Base-by-base conservation (phyloP, 169 alveolate genomes). In the Cryptosporidium canis region DNA sequence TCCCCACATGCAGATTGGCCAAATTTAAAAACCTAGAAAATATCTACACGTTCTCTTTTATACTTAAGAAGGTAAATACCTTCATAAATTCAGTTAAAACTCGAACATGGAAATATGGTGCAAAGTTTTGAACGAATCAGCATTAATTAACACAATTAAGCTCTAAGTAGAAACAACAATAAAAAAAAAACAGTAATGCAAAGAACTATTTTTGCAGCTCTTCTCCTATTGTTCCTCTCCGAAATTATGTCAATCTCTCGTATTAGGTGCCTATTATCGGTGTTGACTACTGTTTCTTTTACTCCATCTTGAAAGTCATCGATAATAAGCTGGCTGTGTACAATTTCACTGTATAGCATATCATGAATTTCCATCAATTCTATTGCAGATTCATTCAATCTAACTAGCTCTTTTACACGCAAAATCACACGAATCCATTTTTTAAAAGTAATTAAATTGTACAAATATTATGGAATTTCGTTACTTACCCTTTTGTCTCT, bases 401-500 rank as follows among this genome's bases (percentile, higher is more conserved):
- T 70, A 48, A 55, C 53, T 31, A 70, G 8, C 4, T 70, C 84
- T 70, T 3, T 6, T n/a, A n/a, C n/a, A n/a, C n/a, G n/a, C n/a
- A n/a, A n/a, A n/a, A n/a, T n/a, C n/a, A n/a, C n/a, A n/a, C n/a
- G n/a, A 66, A n/a, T 66, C 18, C 8, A 35, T 31, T 18, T 66
- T 66, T 66, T 64, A 16, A 66, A 24, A 41, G 3, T 8, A 8
- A 24, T 44, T 2, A 43, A n/a, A 44, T 4, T 1, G 3, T 24
- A 66, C 35, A 29, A 18, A 66, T 18, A 0, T 24, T 47, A 18
- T 51, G 27, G 35, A 51, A 51, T 51, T 21, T 21, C 9, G 35
- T 14, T 0, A 39, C 87, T 61, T 77, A 77, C 87, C 87, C 61
- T 39, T 24, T 21, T 35, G 33, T 61, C 61, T 71, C 37, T 77